Percentiles rank a stretch among this genome's conserved stretches.
Conservation (phyloP, 768 basidiomycete species). For the Leccinum rimulosum region DNA sequence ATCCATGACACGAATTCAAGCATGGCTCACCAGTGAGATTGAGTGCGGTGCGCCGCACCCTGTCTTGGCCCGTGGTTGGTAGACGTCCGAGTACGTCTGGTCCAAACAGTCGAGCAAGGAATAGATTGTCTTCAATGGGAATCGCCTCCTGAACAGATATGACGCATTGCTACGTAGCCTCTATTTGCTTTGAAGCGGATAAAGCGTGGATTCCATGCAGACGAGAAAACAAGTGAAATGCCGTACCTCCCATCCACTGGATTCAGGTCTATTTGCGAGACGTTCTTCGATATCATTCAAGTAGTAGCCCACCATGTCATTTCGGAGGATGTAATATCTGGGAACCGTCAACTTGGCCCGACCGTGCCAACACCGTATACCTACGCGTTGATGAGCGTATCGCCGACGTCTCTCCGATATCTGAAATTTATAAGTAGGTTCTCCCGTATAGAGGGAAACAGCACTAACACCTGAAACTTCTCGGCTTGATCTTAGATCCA, state of each 20-base stretch:
- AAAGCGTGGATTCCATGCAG: not conserved
- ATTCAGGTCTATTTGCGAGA: conserved; percentile 42
- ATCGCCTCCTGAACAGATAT: conserved; percentile 88
- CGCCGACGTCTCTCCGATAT: conserved; percentile 83
- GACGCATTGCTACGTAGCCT: conserved; percentile 83
- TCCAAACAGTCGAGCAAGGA: conserved; percentile 68
- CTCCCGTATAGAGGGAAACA: not conserved
- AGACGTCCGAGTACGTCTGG: conserved; percentile 65
- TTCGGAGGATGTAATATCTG: conserved; percentile 84
- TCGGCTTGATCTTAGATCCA: conserved; percentile 63
- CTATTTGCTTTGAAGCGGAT: conserved; percentile 68
- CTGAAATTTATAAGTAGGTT: conserved; percentile 35
- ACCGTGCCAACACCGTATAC: conserved; percentile 24
- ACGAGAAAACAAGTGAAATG: not conserved
- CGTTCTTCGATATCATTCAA: conserved; percentile 59
- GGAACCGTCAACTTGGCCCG: conserved; percentile 8
- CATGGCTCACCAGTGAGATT: conserved; percentile 66
- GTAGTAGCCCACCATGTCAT: conserved; percentile 75
- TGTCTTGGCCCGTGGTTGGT: conserved; percentile 59
- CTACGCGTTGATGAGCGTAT: conserved; percentile 86
- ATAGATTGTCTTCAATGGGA: conserved; percentile 51
- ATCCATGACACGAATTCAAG: not conserved
- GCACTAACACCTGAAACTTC: conserved; percentile 71
- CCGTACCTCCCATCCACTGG: conserved; percentile 72
- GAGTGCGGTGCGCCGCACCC: conserved; percentile 72